Base-by-base conservation (phyloP, 176 grass and related monocot species). In the Alloteropsis semialata region DNA sequence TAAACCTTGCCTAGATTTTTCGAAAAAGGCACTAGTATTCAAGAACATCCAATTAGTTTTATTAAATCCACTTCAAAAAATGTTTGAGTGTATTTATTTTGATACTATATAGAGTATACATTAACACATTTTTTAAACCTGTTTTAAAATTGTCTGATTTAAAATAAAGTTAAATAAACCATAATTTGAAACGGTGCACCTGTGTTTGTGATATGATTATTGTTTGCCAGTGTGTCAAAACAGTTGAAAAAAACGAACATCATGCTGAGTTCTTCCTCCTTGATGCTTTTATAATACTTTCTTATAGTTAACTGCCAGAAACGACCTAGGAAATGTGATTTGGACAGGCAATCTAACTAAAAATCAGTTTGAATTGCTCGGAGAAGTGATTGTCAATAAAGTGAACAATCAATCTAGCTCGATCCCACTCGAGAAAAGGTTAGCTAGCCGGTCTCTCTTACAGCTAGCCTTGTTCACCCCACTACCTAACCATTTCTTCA, bases 251-350 rank as follows among this genome's bases (percentile, higher is more conserved):
- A 79, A 32, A 62, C 39, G 12, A 72, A 44, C 71, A 45, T 4
- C 17, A 28, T 2, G 21, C 15, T 24, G 24, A 36, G 22, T 42
- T 8, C n/a, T 27, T 28, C 6, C 38, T 21, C 43, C 51, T 32
- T 45, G 7, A 4, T 10, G 70, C 77, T 59, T 87, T 67, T 6
- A 8, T 13, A 59, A 38, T 43, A 38, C 41, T 61, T 87, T 59
- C 38, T 25, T 9, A 0, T 50, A 21, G 61, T 81, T 25, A 70
- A 38, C 49, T 69, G 32, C 62, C 51, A 33, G 16, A 48, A 38
- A 65, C 25, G 10, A 63, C 29, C 80, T 83, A 43, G 15, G 36
- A 46, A 64, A 46, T 78, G 66, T 44, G 86, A 72, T 84, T 78
- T 78, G 16, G 44, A 64, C 10, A 28, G 37, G 1, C 14, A 36